phyloP scores from a whole-genome alignment of 192 early-diverging fungal species.

The Rhizophagus prolifer region DNA sequence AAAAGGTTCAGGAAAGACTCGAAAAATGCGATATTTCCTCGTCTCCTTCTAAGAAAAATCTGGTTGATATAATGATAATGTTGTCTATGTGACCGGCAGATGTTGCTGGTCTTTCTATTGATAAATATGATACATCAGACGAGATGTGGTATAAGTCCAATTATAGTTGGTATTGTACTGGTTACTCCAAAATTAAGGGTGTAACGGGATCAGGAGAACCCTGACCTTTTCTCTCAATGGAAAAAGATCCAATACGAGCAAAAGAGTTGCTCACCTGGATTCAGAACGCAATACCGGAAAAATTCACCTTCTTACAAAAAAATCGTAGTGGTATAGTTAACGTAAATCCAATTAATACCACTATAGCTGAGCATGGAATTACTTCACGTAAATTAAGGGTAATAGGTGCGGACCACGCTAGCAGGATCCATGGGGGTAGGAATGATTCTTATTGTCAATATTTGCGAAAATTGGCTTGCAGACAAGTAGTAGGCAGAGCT shows the following conservation, averaged over 20 bases:
- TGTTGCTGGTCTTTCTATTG: not conserved
- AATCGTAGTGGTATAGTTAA: not conserved
- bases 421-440: conserved; percentile 1
- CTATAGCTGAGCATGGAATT: conserved; percentile 4
- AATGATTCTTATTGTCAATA: not conserved
- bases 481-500: not conserved
- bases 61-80: conserved; percentile 20
- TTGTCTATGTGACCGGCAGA: conserved; percentile 8
- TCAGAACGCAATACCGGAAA: conserved; percentile 4
- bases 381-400: not conserved
- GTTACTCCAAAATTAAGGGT: not conserved
- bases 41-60: not conserved
- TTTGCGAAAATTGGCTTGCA: conserved; percentile 3
- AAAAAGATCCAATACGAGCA: conserved; percentile 1
- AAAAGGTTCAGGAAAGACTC: conserved; percentile 5
- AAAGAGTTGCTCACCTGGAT: conserved; percentile 7
- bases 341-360: not conserved
- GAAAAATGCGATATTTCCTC: not conserved
- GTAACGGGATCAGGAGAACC: too few relatives aligned
- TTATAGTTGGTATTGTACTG: conserved; percentile 8
- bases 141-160: not conserved
- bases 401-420: conserved; percentile 10
- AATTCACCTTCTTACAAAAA: not conserved
- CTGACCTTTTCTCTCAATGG: not conserved
- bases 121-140: not conserved